Percentiles rank a stretch among this genome's conserved stretches.
These are phyloP conservation scores for Bassia scoparia DNA, from an alignment of 148 eudicot species.

Conservation along the genomic window DNA sequence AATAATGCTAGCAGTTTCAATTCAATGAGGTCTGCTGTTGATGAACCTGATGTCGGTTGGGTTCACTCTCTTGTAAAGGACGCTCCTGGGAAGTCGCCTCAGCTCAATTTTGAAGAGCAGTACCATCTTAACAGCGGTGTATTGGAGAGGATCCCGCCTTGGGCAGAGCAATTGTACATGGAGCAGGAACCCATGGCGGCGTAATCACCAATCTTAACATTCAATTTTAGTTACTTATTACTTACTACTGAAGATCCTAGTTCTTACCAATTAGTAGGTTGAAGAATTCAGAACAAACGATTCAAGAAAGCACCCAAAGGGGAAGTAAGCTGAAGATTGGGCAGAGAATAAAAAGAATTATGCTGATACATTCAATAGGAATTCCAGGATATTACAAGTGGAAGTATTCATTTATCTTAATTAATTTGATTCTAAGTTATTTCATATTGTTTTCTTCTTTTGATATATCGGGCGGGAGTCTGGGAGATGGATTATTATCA, in stretches of 20 bases:
- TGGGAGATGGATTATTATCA: slow-evolving; percentile 38
- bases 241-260: slow-evolving; percentile 10
- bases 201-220: slow-evolving; percentile 25
- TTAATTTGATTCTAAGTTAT: not conserved
- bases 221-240: slow-evolving; percentile 5
- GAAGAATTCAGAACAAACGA: slow-evolving; percentile 15
- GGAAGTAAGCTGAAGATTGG: slow-evolving; percentile 17
- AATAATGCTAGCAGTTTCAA: slow-evolving; percentile 17
- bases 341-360: slow-evolving; percentile 21
- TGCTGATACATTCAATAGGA: slow-evolving; percentile 26
- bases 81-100: slow-evolving; percentile 31
- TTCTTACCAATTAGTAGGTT: slow-evolving; percentile 5
- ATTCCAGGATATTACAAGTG: slow-evolving; percentile 21
- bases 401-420: slow-evolving; percentile 22
- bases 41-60: slow-evolving; percentile 54
- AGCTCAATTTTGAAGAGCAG: slow-evolving; percentile 33
- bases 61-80: slow-evolving; percentile 57
- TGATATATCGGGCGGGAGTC: slow-evolving; percentile 30
- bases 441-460: slow-evolving; percentile 30
- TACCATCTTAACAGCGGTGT: slow-evolving; percentile 35
- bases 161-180: slow-evolving; percentile 68
- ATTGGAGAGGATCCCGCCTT: slow-evolving; percentile 49
- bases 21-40: slow-evolving; percentile 6
- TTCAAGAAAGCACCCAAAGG: slow-evolving; percentile 18
- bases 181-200: slow-evolving; percentile 83